A percentile compares a stretch with the other conserved stretches of the same genome.
Conservation (phyloP, 176 grass and related monocot genomes). For the Hordeum vulgare region DNA sequence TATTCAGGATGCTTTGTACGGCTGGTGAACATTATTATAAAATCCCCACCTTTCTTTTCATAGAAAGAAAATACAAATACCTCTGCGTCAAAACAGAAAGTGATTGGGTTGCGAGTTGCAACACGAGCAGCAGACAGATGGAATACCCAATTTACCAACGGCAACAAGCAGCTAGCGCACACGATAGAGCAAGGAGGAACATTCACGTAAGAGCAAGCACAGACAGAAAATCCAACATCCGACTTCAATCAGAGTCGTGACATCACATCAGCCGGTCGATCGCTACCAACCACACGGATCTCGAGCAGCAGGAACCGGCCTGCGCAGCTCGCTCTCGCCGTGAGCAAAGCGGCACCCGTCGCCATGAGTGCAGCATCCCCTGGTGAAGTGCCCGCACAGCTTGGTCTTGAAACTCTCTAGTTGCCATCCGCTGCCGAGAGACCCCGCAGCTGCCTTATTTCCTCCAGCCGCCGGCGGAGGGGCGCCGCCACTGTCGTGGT, state of each 20-base stretch:
- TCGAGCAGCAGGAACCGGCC: slow-evolving; percentile 13
- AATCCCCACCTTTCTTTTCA: too few relatives aligned
- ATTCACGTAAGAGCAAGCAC: background rate
- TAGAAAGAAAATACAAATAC: too few relatives aligned
- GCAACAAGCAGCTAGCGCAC: background rate
- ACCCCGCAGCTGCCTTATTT: background rate
- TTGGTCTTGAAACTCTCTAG: slow-evolving; percentile 66
- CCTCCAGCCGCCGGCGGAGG: background rate
- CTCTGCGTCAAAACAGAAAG: too few relatives aligned
- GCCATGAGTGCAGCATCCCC: slow-evolving; percentile 48
- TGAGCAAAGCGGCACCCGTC: slow-evolving; percentile 71
- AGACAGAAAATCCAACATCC: slow-evolving; percentile 1
- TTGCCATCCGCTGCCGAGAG: background rate
- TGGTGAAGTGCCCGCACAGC: slow-evolving; percentile 65
- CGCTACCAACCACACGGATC: background rate
- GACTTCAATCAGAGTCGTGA: background rate
- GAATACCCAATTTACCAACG: background rate
- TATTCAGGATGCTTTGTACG: too few relatives aligned
- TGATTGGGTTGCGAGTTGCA: too few relatives aligned
- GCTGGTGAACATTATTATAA: too few relatives aligned
- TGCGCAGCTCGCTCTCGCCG: slow-evolving; percentile 46
- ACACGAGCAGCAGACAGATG: too few relatives aligned
- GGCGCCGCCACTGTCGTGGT: slow-evolving; percentile 3
- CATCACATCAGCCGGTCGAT: background rate
- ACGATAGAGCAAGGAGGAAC: too few relatives aligned